Evolutionary conservation across 352 stramenopile genomes (phyloP), one percentile per base, ranked within the genome.

Genomic region (Phytophthora citrophthora): DNA sequence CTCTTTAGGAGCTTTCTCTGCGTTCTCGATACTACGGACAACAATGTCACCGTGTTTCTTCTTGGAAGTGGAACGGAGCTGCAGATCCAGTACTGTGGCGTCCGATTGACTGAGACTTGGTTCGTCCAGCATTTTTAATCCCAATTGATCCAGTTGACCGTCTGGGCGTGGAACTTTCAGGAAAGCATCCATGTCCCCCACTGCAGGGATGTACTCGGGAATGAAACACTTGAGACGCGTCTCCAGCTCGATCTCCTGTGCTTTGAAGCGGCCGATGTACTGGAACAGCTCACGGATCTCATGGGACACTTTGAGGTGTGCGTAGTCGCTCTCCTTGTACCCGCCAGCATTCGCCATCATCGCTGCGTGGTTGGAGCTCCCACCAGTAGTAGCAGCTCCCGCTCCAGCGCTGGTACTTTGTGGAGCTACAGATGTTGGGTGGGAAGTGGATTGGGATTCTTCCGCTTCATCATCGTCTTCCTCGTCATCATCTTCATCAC

Each of bases 131-230:
- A 97, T 90, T 65, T 95, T 97, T 43, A 98, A 83, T 0, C 95
- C 96, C 4, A 98, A 65, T 52, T 95, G 75, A 70, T 99, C 95
- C 0, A 71, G 36, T 45, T 97, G 82, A 11, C 79, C 83, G 68
- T 98, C 93, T 5, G 95, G 94, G n/a, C 94, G 89, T 23, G 94
- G 93, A 36, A 99, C 91, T 72, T 99, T 99, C 41, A 99, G 72
- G 71, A 99, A 98, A 8, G 95, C 81, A 66, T 99, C 96, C 80
- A 99, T 98, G 38, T 99, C 93, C 4, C 96, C 96, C 6, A 99
- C 87, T 0, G 96, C 92, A 7, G 97, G 96, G 41, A 99, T 98
- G 70, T 97, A 99, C 62, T 98, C 93, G 4, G 96, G 97, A 32
- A 99, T 92, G 69, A 99, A 99, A 64, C 93, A 98, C 73, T 98